Evolutionary conservation across 1,284 basidiomycete genomes (phyloP), one percentile per base, ranked within the genome.

Genomic region (Microbotryum intermedium): DNA sequence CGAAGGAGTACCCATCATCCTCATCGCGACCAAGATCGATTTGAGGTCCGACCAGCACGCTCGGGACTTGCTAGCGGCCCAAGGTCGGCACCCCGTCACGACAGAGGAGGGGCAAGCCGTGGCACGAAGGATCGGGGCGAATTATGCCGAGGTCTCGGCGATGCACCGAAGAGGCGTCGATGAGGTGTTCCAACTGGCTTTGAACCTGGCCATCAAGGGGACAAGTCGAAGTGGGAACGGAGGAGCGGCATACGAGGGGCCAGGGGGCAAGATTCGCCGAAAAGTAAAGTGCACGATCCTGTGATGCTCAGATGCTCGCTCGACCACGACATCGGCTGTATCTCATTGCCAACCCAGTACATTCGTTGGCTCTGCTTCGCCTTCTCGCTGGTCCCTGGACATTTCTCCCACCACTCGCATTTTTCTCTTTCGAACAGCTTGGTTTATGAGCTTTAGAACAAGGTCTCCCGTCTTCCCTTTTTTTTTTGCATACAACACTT

Each of bases 11-110:
- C 90, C 90, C 58, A 84, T 91, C 78, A 86, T 93, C 73, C 84
- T 94, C 58, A 88, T 94, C 64, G 90, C 88, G 8, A 92, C 88
- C 81, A 94, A 94, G 81, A 91, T 86, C 79, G 88, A 91, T 77
- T 81, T 91, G 59, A 81, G 89, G 71, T 81, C 84, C 68, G 87
- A 90, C 76, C 79, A 81, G 51, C 83, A 85, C 74, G 87, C 88
- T 45, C 83, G 86, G 58, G 85, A 88, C 59, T 85, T 90, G 75
- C 80, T 91, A 59, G 81, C 83, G 70, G 86, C 86, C 79, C 88
- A 86, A 64, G 86, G 82, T 71, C 87, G 89, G 76, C 79, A 84
- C 72, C 88, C 88, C 53, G 86, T 91, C 50, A 84, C 86, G 50
- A 80, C 82, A 55, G 84, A 85, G 72, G 71, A 91, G 83, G 90